Percentiles rank a stretch among this genome's conserved stretches.
phyloP scores from a whole-genome alignment of 176 grass and related monocot genomes.

The Phoenix roebelenii region DNA sequence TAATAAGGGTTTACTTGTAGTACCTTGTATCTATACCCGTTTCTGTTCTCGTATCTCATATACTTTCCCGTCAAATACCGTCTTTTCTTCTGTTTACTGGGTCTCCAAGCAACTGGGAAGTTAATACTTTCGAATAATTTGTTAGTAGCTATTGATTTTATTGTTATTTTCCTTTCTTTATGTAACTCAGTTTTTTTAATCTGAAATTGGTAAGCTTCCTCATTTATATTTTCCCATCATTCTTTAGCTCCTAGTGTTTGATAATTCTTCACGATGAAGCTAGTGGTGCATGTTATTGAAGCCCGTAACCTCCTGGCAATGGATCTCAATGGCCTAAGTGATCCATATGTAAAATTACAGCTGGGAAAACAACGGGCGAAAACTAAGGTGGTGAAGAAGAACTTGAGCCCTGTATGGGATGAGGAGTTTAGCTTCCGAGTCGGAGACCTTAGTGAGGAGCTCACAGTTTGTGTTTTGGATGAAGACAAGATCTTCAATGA shows the following conservation, averaged over 20 bases:
- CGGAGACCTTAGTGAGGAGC: constrained; percentile 62
- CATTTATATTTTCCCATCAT: not conserved
- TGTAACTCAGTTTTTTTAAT: too few relatives aligned
- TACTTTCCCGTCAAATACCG: too few relatives aligned
- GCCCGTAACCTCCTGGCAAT: constrained; percentile 48
- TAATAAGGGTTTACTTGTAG: too few relatives aligned
- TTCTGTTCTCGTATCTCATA: too few relatives aligned
- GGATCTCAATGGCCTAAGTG: constrained; percentile 47
- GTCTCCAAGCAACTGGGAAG: too few relatives aligned
- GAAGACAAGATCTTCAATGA: constrained; percentile 85
- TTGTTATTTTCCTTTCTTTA: too few relatives aligned
- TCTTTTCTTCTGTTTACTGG: too few relatives aligned
- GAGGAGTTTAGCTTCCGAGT: constrained; percentile 82
- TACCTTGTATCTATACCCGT: too few relatives aligned
- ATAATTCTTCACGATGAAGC: constrained; percentile 44
- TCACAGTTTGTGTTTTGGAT: constrained; percentile 48
- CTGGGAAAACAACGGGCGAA: constrained; percentile 61
- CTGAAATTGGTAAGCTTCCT: not conserved
- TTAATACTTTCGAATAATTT: too few relatives aligned
- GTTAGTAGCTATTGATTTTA: too few relatives aligned
- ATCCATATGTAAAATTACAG: constrained; percentile 62
- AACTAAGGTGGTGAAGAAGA: constrained; percentile 54
- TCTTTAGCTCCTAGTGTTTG: not conserved
- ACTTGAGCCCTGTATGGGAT: constrained; percentile 57
- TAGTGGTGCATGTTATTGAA: constrained; percentile 64